phyloP scores from a whole-genome alignment of 2,329 filamentous ascomycete genomes.

The Sporothrix variecibatus region DNA sequence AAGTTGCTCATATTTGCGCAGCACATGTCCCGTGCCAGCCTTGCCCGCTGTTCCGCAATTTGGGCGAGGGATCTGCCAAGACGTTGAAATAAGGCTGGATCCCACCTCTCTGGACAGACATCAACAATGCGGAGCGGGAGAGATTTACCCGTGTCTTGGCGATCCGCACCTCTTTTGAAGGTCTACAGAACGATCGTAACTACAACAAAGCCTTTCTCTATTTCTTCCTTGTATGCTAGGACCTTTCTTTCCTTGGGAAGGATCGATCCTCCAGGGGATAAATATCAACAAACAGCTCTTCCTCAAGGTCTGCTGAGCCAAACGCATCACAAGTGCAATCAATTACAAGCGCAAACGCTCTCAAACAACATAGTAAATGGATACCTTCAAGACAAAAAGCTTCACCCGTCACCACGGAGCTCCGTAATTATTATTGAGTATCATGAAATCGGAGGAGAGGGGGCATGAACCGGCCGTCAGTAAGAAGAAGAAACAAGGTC shows the following conservation, averaged over 20 bases:
- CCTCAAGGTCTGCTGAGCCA: neutral
- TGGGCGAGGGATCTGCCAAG: neutral
- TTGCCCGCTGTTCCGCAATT: neutral
- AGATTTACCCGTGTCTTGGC: neutral
- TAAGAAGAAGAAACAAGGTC: neutral
- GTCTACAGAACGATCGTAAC: too few species aligned
- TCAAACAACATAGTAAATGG: neutral
- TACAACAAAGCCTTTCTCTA: too few species aligned
- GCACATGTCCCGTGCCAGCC: neutral
- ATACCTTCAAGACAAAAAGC: neutral
- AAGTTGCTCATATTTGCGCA: constrained; percentile 14
- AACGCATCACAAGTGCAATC: neutral
- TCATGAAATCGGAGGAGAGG: neutral
- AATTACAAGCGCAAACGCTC: constrained; percentile 14
- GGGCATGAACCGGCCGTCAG: neutral
- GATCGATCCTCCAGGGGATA: neutral
- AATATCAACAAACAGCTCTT: neutral
- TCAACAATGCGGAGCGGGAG: neutral
- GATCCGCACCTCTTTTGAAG: too few species aligned
- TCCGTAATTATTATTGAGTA: neutral
- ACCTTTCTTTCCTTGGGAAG: neutral
- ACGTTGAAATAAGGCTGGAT: neutral
- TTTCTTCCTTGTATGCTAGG: too few species aligned
- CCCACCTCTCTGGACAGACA: neutral
- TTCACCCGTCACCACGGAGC: neutral